Evolutionary conservation across 2,329 filamentous ascomycete genomes (phyloP).

Genomic region (Magnaporthiopsis incrustans): DNA sequence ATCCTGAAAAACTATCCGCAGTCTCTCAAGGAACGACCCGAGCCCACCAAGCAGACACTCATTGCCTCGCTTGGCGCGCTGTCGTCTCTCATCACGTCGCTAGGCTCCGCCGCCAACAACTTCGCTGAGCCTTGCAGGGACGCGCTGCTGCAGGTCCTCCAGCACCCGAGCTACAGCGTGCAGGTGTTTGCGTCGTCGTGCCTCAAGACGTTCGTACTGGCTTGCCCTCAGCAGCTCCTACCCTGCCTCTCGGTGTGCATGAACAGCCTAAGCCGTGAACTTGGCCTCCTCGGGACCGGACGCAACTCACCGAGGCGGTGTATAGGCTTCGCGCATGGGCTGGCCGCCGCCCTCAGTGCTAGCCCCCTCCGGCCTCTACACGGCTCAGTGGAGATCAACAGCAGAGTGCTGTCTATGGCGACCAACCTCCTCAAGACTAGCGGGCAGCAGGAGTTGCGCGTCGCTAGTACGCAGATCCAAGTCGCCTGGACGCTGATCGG

Average conservation of each 20-base stretch:
- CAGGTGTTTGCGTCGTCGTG: conserved; percentile 85
- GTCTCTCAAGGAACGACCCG: conserved; percentile 73
- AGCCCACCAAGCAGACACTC: conserved; percentile 81
- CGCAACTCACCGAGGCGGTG: conserved; percentile 76
- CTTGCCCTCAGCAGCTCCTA: conserved; percentile 85
- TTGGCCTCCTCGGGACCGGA: conserved; percentile 66
- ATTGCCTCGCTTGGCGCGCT: conserved; percentile 73
- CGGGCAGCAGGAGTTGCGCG: conserved; percentile 79
- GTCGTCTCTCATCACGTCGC: conserved; percentile 64
- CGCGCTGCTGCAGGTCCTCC: conserved; percentile 77
- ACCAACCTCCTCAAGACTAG: conserved; percentile 89
- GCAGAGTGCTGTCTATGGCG: conserved; percentile 81
- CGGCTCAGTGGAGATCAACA: conserved; percentile 92
- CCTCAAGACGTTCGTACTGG: conserved; percentile 77
- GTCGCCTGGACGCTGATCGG: conserved; percentile 97
- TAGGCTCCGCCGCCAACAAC: conserved; percentile 73
- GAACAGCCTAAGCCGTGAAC: conserved; percentile 85
- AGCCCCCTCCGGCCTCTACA: conserved; percentile 83
- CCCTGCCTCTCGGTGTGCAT: conserved; percentile 91
- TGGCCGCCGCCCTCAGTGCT: conserved; percentile 85
- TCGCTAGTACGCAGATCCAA: conserved; percentile 91
- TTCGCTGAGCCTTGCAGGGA: conserved; percentile 82
- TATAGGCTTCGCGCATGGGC: conserved; percentile 82
- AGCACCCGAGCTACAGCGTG: conserved; percentile 93
- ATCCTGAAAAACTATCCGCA: conserved; percentile 93